phyloP scores from a whole-genome alignment of 495 filamentous ascomycete species.

The Wilcoxina mikolae region DNA sequence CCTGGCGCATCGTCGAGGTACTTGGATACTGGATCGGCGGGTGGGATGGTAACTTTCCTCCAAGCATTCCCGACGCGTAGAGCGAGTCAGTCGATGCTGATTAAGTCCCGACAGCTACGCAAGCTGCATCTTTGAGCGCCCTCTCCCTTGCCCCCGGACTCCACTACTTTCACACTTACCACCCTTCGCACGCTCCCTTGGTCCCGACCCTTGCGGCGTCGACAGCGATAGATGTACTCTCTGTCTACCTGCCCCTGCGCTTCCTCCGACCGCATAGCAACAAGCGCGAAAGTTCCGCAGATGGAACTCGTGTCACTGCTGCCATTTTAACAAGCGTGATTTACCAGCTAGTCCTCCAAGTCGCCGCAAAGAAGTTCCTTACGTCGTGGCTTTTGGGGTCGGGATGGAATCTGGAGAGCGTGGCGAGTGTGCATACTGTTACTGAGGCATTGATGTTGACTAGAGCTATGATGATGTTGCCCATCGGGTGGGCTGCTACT shows the following conservation, averaged over 20 bases:
- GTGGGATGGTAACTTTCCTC: slow-evolving; percentile 20
- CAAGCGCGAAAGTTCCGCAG: slow-evolving; percentile 7
- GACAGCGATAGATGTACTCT: slow-evolving; percentile 18
- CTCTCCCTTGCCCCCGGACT: slow-evolving; percentile 22
- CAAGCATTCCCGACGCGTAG: neutral
- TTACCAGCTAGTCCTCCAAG: slow-evolving; percentile 20
- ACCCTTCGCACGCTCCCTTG: slow-evolving; percentile 21
- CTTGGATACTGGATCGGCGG: slow-evolving; percentile 24
- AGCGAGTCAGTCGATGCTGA: neutral
- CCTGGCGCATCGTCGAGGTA: slow-evolving; percentile 20
- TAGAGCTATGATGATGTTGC: slow-evolving; percentile 23
- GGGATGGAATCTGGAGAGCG: slow-evolving; percentile 23
- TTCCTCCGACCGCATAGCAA: slow-evolving; percentile 16
- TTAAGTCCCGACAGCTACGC: slow-evolving; percentile 15
- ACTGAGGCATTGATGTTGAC: slow-evolving; percentile 16
- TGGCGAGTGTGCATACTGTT: slow-evolving; percentile 17
- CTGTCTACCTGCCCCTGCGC: slow-evolving; percentile 22
- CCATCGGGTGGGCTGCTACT: slow-evolving; percentile 22
- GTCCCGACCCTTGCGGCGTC: slow-evolving; percentile 19
- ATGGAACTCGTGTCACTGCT: slow-evolving; percentile 15
- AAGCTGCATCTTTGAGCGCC: slow-evolving; percentile 21
- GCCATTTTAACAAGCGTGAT: slow-evolving; percentile 17
- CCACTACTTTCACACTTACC: slow-evolving; percentile 25
- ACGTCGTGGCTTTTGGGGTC: slow-evolving; percentile 19
- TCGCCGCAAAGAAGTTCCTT: slow-evolving; percentile 19